Percentiles rank a stretch among this genome's conserved stretches.
These are phyloP conservation scores for Gentiana straminea DNA, from an alignment of 257 asterid genomes.

Conservation along the genomic window DNA sequence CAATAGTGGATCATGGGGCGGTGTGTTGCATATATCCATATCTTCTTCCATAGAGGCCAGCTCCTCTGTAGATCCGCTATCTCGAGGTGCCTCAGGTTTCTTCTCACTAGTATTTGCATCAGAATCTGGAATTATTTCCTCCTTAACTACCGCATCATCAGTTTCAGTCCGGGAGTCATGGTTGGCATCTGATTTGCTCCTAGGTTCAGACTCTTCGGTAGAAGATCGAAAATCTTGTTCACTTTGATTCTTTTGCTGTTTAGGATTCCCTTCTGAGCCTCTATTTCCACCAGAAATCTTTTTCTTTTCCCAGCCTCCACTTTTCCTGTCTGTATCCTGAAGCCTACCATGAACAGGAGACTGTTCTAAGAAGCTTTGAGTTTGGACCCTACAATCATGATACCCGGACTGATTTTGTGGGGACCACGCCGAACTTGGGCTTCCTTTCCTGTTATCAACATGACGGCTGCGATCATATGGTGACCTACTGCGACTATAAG, in stretches of 20 bases:
- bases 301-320: slow-evolving; percentile 48
- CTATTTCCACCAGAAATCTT: slow-evolving; percentile 37
- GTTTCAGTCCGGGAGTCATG: slow-evolving; percentile 31
- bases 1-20: slow-evolving; percentile 71
- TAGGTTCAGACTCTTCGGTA: slow-evolving; percentile 41
- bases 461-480: slow-evolving; percentile 63
- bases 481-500: slow-evolving; percentile 58
- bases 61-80: slow-evolving; percentile 55
- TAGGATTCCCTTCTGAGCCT: slow-evolving; percentile 53
- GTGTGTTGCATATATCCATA: slow-evolving; percentile 97
- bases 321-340: slow-evolving; percentile 39
- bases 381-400: slow-evolving; percentile 50
- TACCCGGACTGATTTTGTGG: slow-evolving; percentile 60
- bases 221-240: slow-evolving; percentile 33
- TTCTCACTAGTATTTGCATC: slow-evolving; percentile 11
- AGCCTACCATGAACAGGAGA: slow-evolving; percentile 63
- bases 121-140: slow-evolving; percentile 31
- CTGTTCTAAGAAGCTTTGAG: slow-evolving; percentile 46
- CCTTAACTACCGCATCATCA: slow-evolving; percentile 17
- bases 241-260: slow-evolving; percentile 33
- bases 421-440: slow-evolving; percentile 63
- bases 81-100: slow-evolving; percentile 34
- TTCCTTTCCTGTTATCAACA: slow-evolving; percentile 50
- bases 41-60: slow-evolving; percentile 94
- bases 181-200: slow-evolving; percentile 29